Evolutionary conservation across 148 eudicot species (phyloP), one percentile per base, ranked within the genome.

Genomic region (Silene uniflora): DNA sequence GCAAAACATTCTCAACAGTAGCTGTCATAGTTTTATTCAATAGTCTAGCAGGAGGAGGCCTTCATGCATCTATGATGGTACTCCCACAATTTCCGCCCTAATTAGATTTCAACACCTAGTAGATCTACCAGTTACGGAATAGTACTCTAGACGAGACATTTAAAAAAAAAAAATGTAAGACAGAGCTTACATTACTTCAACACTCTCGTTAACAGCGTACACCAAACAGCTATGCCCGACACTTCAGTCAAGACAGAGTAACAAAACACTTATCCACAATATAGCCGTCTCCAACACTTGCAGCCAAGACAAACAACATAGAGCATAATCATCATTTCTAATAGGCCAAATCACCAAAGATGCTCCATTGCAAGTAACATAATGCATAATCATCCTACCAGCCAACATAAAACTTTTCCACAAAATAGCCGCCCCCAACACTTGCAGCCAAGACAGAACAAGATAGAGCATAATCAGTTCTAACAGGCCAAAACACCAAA

Each of bases 21-120:
- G 90, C 94, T 35, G 35, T 82, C 10, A 86, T 89, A 44, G 93
- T 92, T 35, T 87, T 93, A 81, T 86, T 93, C 79, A 75, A 80
- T 80, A 83, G 81, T 73, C 75, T 91, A 29, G 89, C 87, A 58
- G 89, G 89, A 27, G 85, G 86, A 46, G 97, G 91, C 46, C 77
- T 89, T 78, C 68, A 78, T 9, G 80, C 88, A 73, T 86, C 90
- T 17, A 35, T 91, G 72, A 29, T 89, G 90, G 97, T 67, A 78
- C 32, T 73, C 42, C 56, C 65, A 19, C 19, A 55, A 64, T 70
- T 22, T 52, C 13, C 11, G 23, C 62, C 62, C 22, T 7, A 1
- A 67, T 35, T 35, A 67, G 7, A 14, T 8, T n/a, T 18, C 18
- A 35, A 3, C 18, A 67, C 52, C 25, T 61, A 61, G 29, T n/a